Base-by-base conservation (phyloP, 306 rosid species). In the Abrus precatorius region DNA sequence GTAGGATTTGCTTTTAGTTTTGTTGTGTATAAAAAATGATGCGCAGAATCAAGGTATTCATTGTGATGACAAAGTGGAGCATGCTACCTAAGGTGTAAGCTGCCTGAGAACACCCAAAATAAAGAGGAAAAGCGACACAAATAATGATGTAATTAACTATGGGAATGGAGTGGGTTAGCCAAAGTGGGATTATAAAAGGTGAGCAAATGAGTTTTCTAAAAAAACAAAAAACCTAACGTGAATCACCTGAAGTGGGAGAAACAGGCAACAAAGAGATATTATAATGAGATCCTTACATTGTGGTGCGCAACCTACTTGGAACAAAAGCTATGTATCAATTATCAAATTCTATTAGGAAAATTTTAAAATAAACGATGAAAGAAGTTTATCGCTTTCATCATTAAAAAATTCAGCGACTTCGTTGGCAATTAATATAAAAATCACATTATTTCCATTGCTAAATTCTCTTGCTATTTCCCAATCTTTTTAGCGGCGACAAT, bases 11-110 rank as follows among this genome's bases (percentile, higher is more conserved):
- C 33, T 74, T 68, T 50, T 32, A 9, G 6, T 54, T 54, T 20
- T 54, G 52, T 48, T 7, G 53, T 62, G 59, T 9, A 69, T 53
- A 72, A 55, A 72, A 62, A 76, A 53, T 52, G 33, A 69, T 33
- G 50, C 8, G 71, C 41, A 9, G 38, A 65, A 60, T 72, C 70
- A 56, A 79, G 43, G 66, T 30, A 48, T 82, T 71, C 50, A 70
- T 55, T 86, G 93, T 67, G 75, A 83, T 62, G 72, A 60, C 80
- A 86, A 86, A 86, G 90, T 86, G 93, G 91, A 86, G 87, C 97
- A 89, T 83, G 88, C 86, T 73, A 86, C 92, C 90, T 76, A 74
- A 60, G 54, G 74, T 71, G 88, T 50, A 43, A 69, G 86, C 90
- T 81, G 83, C 82, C 75, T 32, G 68, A 29, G n/a, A 83, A 84